phyloP scores from a whole-genome alignment of 768 basidiomycete species.

The Tremella yokohamensis region DNA sequence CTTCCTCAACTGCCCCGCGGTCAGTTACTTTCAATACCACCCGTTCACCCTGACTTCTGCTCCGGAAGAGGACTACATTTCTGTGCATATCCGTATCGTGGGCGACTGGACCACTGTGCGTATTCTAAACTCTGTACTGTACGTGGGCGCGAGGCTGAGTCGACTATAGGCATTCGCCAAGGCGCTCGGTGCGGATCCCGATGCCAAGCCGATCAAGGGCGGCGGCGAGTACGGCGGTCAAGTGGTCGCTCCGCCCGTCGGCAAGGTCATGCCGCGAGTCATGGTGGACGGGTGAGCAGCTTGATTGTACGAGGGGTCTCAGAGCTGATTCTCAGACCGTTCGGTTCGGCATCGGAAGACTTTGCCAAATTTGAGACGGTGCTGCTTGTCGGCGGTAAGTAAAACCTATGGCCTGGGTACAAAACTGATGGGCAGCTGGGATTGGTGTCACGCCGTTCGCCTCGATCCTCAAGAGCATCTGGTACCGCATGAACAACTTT shows the following conservation, averaged over 20 bases:
- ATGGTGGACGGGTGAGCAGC: constrained; percentile 71
- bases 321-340: constrained; percentile 59
- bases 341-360: constrained; percentile 87
- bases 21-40: constrained; percentile 96
- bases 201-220: constrained; percentile 54
- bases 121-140: constrained; percentile 71
- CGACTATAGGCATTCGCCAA: constrained; percentile 62
- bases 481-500: constrained; percentile 94
- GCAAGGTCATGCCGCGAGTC: constrained; percentile 65
- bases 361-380: constrained; percentile 82
- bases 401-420: not conserved
- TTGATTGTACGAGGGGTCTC: not conserved
- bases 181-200: constrained; percentile 78
- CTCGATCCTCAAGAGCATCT: constrained; percentile 77
- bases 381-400: constrained; percentile 66
- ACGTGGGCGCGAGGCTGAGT: constrained; percentile 67
- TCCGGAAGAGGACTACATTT: constrained; percentile 92
- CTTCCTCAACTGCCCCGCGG: constrained; percentile 74
- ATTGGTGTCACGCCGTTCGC: constrained; percentile 97
- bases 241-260: constrained; percentile 54
- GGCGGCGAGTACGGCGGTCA: constrained; percentile 54
- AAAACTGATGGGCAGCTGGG: constrained; percentile 58
- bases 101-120: constrained; percentile 86
- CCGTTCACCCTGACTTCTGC: constrained; percentile 93
- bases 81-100: constrained; percentile 85